phyloP scores from a whole-genome alignment of 495 filamentous ascomycete species.

The Penicillium manginii region DNA sequence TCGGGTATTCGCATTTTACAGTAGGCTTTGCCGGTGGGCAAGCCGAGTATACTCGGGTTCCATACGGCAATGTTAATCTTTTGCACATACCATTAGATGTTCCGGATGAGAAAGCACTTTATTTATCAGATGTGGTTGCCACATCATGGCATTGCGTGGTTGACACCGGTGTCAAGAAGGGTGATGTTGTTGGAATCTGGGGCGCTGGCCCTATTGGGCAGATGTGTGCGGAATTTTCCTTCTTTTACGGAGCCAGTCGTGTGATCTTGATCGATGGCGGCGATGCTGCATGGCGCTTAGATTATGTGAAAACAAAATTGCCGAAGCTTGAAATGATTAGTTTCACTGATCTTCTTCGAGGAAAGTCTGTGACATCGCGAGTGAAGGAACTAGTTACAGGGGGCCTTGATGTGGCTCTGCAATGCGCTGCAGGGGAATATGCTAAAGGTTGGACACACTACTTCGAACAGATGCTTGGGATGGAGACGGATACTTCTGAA shows the following conservation, averaged over 20 bases:
- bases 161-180: conserved; percentile 74
- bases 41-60: conserved; percentile 85
- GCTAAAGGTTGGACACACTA: conserved; percentile 82
- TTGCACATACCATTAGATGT: conserved; percentile 79
- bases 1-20: conserved; percentile 67
- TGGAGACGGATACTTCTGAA: conserved; percentile 87
- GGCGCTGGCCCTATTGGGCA: conserved; percentile 77
- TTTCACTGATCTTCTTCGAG: conserved; percentile 54
- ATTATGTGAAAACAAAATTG: conserved; percentile 64
- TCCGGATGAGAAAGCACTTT: conserved; percentile 86
- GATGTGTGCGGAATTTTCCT: conserved; percentile 74
- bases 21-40: conserved; percentile 91
- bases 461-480: conserved; percentile 70
- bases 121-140: conserved; percentile 76
- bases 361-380: conserved; percentile 65
- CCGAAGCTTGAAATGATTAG: conserved; percentile 66
- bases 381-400: conserved; percentile 73
- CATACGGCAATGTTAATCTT: conserved; percentile 80
- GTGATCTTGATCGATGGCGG: conserved; percentile 84
- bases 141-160: conserved; percentile 85
- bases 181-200: conserved; percentile 49
- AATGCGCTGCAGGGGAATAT: conserved; percentile 85
- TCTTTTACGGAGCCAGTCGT: conserved; percentile 71
- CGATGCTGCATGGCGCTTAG: conserved; percentile 62
- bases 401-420: conserved; percentile 78